phyloP scores from a whole-genome alignment of 2,329 filamentous ascomycete species.

The Colletotrichum sp. region DNA sequence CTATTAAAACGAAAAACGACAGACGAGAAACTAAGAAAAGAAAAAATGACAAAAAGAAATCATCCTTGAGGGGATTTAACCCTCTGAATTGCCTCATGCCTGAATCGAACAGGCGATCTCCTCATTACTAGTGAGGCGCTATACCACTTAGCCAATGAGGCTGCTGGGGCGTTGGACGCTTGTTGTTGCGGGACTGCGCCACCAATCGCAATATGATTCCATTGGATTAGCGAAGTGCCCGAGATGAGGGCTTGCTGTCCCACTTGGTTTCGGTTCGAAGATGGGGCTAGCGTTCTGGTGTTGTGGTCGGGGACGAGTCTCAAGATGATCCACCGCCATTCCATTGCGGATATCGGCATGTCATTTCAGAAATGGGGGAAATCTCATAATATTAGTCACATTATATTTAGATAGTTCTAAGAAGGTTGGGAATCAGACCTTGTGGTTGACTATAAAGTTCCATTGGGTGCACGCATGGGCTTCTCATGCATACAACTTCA shows the following conservation, averaged over 20 bases:
- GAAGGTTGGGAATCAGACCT: background rate
- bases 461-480: background rate
- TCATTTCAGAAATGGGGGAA: background rate
- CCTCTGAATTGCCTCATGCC: background rate
- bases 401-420: background rate
- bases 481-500: background rate
- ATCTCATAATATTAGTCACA: background rate
- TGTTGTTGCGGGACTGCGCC: fast-evolving
- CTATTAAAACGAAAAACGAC: background rate
- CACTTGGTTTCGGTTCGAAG: background rate
- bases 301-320: background rate
- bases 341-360: background rate
- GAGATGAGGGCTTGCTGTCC: background rate
- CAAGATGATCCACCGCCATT: background rate
- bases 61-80: background rate
- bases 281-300: background rate
- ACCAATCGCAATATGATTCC: background rate
- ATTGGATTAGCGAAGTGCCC: background rate
- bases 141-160: background rate
- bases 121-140: background rate
- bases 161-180: background rate
- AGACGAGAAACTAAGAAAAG: background rate
- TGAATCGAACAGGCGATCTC: background rate
- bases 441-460: background rate
- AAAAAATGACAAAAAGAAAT: background rate